Evolutionary conservation across 2,329 filamentous ascomycete genomes (phyloP).

Genomic region (Botryosphaeria dothidea): DNA sequence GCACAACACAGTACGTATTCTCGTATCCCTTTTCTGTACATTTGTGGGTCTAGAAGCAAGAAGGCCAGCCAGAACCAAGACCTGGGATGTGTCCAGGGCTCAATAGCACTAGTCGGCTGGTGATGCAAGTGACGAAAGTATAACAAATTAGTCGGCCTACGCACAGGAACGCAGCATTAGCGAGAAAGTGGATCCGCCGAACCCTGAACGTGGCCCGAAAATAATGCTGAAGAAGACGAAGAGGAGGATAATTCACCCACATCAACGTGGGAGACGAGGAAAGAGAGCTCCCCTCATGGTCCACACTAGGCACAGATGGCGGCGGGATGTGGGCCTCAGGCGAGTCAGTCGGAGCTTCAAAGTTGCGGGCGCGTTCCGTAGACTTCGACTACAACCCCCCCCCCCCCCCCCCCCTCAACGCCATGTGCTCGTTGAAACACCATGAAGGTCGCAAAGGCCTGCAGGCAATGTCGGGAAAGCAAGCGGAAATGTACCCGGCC

Average conservation of each 20-base stretch:
- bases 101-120: background rate
- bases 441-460: slow-evolving; percentile 12
- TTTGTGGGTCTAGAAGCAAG: background rate
- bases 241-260: background rate
- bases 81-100: background rate
- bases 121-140: background rate
- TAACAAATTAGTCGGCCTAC: background rate
- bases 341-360: background rate
- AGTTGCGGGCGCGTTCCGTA: background rate
- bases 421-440: background rate
- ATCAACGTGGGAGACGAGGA: background rate
- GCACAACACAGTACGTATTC: background rate
- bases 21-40: background rate
- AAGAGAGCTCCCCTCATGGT: too few species aligned
- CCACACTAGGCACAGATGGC: too few species aligned
- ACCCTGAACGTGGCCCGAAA: background rate
- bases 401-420: background rate
- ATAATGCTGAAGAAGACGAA: too few species aligned
- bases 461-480: slow-evolving; percentile 12
- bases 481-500: slow-evolving; percentile 4
- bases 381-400: background rate
- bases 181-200: background rate
- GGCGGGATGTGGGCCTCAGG: background rate
- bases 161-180: background rate
- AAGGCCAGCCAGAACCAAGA: background rate